A percentile compares a stretch with the other conserved stretches of the same genome.
Evolutionary conservation across 305 asterid genomes (phyloP).

Genomic region (Fraxinus velutina): DNA sequence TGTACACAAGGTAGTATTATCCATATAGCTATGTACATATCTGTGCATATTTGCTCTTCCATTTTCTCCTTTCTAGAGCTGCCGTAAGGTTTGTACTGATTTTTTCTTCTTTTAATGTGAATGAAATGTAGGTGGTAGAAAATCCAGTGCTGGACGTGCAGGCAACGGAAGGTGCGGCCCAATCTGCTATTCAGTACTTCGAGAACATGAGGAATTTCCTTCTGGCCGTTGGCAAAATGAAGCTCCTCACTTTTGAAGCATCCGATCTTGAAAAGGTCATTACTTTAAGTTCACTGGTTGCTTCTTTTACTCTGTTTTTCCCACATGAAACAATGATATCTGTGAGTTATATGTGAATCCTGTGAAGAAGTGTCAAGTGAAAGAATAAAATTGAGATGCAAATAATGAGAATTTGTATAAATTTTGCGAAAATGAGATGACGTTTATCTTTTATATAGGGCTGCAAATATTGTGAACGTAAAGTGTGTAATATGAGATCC

Average conservation of each 20-base stretch:
- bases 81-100: not conserved
- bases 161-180: slow-evolving; percentile 85
- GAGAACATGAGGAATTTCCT: slow-evolving; percentile 90
- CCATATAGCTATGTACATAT: not conserved
- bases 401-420: not conserved
- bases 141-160: slow-evolving; percentile 67
- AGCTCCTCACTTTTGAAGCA: slow-evolving; percentile 79
- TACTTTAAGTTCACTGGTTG: not conserved
- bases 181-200: slow-evolving; percentile 86
- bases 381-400: not conserved
- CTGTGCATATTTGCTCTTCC: not conserved
- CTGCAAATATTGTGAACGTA: not conserved
- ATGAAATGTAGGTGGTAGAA: slow-evolving; percentile 66
- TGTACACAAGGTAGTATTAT: slow-evolving; percentile 57
- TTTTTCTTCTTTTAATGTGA: not conserved
- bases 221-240: slow-evolving; percentile 76
- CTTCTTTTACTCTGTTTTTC: not conserved
- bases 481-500: not conserved
- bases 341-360: not conserved
- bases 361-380: not conserved
- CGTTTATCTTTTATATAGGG: not conserved
- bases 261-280: slow-evolving; percentile 85
- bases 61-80: not conserved
- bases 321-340: not conserved
- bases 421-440: not conserved